Base-by-base conservation (phyloP, 1,284 basidiomycete genomes). In the Phylloboletellus chloephorus region DNA sequence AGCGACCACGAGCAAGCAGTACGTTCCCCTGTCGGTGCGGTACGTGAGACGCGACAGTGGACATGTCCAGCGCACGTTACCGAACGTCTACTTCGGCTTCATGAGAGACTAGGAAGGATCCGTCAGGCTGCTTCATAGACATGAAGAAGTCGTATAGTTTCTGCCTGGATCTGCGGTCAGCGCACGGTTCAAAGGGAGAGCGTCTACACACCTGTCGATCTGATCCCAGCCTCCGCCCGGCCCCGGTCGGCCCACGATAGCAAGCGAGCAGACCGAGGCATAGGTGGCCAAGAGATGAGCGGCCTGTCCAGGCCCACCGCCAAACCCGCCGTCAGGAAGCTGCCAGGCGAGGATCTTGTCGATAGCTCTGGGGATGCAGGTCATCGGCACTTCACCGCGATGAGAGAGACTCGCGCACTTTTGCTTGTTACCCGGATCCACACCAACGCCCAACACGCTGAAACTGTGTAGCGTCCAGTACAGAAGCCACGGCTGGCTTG, bases 21-120 rank as follows among this genome's bases (percentile, higher is more conserved):
- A 91, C 17, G 78, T 79, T 0, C 84, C 87, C 19, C 86, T 82
- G 51, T 3, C 9, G 15, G 20, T 20, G 5, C 19, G n/a, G 7
- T 9, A 15, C 9, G 7, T 23, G 20, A 7, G 15, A 7, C 16
- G 20, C 8, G 3, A n/a, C n/a, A n/a, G n/a, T n/a, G n/a, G n/a
- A n/a, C n/a, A n/a, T n/a, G n/a, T n/a, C n/a, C n/a, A n/a, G n/a
- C n/a, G n/a, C n/a, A n/a, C n/a, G n/a, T 15, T 9, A 88, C 86
- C 90, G 77, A 19, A 97, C 90, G 55, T 99, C 96, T 8, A 98
- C 85, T 64, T 99, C 95, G 20, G 86, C 91, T 31, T 89, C 78
- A 37, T 79, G 72, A 16, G 91, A 79, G 11, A 98, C 95, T 19
- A 89, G 73, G 63, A 98, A 98, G 0, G 92, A 94, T 0, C 96